phyloP scores from a whole-genome alignment of 176 grass and related monocot species.

The Oryza punctata region DNA sequence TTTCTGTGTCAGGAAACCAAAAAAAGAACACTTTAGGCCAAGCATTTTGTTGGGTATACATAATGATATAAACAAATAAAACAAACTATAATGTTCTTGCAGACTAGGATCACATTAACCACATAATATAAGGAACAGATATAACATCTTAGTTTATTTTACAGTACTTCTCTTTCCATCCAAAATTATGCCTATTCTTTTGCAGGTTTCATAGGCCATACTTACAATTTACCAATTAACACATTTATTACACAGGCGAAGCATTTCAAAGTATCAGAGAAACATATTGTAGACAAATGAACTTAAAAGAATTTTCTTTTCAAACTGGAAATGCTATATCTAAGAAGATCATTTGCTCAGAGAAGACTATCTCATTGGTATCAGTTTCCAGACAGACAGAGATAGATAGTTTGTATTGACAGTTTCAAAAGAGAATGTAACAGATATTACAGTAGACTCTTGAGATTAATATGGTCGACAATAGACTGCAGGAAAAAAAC shows the following conservation, averaged over 20 bases:
- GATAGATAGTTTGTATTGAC: neutral
- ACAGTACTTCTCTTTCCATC: neutral
- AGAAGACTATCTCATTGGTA: neutral
- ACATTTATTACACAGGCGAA: too few species aligned
- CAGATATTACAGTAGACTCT: neutral
- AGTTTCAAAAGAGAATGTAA: neutral
- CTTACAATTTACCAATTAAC: neutral
- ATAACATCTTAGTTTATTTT: neutral
- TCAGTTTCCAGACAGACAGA: neutral
- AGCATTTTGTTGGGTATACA: neutral
- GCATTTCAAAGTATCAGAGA: too few species aligned
- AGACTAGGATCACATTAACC: neutral
- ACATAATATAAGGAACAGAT: neutral
- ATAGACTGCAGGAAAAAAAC: neutral
- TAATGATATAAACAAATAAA: neutral
- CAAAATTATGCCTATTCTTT: neutral
- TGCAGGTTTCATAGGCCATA: neutral
- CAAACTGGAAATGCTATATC: neutral
- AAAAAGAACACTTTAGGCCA: neutral
- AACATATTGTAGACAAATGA: neutral
- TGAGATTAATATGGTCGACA: slow-evolving; percentile 7
- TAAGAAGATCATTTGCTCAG: neutral
- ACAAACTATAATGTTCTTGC: neutral
- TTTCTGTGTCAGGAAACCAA: neutral
- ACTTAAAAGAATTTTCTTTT: neutral